Conservation (phyloP, 2,329 filamentous ascomycete genomes). For the Cytospora piceicola region DNA sequence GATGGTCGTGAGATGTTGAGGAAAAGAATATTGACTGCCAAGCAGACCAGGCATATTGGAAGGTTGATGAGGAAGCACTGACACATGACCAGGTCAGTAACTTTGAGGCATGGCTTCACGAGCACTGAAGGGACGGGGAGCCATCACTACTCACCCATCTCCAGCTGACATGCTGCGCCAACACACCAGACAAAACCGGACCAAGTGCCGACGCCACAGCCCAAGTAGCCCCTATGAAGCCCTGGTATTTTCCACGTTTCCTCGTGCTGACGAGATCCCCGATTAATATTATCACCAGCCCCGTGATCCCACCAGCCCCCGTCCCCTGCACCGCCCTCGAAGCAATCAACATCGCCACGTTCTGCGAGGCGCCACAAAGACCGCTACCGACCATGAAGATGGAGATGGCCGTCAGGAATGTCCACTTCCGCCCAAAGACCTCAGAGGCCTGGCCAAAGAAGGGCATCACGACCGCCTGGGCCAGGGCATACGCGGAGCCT, state of each 20-base stretch:
- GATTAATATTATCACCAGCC: constrained; percentile 21
- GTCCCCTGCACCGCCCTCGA: constrained; percentile 21
- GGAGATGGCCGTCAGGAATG: constrained; percentile 17
- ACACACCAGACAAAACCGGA: constrained; percentile 21
- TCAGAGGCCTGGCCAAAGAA: constrained; percentile 25
- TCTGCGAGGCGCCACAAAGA: constrained; percentile 25
- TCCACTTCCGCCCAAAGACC: constrained; percentile 23
- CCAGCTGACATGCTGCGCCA: constrained; percentile 24
- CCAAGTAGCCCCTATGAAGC: constrained; percentile 25
- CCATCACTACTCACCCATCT: constrained; percentile 21
- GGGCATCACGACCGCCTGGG: constrained; percentile 26
- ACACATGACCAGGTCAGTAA: not conserved
- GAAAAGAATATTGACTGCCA: constrained; percentile 15
- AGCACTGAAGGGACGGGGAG: too few relatives aligned
- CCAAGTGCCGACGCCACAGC: constrained; percentile 24
- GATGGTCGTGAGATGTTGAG: constrained; percentile 24
- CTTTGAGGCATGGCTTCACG: too few relatives aligned
- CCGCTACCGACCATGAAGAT: constrained; percentile 17
- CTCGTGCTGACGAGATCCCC: constrained; percentile 20
- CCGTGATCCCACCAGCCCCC: constrained; percentile 17
- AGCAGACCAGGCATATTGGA: constrained; percentile 19
- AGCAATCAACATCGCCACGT: constrained; percentile 23
- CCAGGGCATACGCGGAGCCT: constrained; percentile 22
- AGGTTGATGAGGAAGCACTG: constrained; percentile 25
- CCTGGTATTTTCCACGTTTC: constrained; percentile 25